Base-by-base conservation (phyloP, 163 green algal species). In the Chlorella variabilis region DNA sequence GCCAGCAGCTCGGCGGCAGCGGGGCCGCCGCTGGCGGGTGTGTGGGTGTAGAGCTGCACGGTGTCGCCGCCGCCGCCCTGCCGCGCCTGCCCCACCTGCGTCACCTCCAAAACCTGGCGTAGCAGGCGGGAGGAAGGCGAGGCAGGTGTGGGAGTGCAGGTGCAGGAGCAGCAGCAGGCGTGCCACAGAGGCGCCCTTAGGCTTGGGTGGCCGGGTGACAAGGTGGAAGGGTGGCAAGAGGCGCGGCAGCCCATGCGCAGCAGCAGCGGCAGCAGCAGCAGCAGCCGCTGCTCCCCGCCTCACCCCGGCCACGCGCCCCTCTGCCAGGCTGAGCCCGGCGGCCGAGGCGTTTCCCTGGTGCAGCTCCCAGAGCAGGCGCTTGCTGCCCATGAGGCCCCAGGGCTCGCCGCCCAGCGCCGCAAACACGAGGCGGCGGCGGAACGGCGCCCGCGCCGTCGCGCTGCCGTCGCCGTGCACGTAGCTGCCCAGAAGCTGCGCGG, bases 361-460 rank as follows among this genome's bases (percentile, higher is more conserved):
- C 74, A 94, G 83, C 75, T 97, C 93, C 81, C 86, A 96, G 56
- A 96, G 85, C 68, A 98, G 82, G 21, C 92, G 84, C 66, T 87
- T 84, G 41, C 78, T 91, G 58, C 94, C 94, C 93, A 96, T 94
- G 75, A 92, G 91, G 69, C 83, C 93, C 87, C 90, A 97, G 5
- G 86, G 74, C 87, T 98, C 93, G 3, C 92, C 93, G 11, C 81
- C 81, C 15, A 97, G 84, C 9, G 93, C 92, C 27, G 80, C 63
- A 71, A 96, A 94, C 59, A 93, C 89, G 25, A 97, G 63, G 31
- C 45, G 75, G 25, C 66, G 74, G 25, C 31, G 31, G 75, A 42
- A 56, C 85, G 87, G 69, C 33, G 29, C 38, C 45, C 48, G 21
- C 21, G 25, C 27, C 71, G 38, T 23, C 71, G 31, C 71, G 71